Conservation (phyloP, 1,284 basidiomycete genomes). For the Ganoderma lucidum region DNA sequence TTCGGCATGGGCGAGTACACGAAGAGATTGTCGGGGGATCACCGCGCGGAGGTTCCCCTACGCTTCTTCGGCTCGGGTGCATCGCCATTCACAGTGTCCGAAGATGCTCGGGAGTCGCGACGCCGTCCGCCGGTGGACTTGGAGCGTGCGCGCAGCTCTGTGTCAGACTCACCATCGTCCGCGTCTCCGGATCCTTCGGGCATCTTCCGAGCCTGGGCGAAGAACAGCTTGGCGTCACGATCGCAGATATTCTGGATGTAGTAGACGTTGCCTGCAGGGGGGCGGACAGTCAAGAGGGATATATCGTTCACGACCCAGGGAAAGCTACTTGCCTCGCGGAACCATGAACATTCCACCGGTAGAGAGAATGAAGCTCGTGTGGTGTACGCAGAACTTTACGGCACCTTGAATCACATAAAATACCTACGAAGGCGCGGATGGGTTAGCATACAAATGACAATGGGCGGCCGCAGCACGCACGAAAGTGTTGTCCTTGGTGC, state of each 20-base stretch:
- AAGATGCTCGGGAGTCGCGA: conserved; percentile 29
- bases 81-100: conserved; percentile 31
- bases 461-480: conserved; percentile 58
- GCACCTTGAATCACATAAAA: conserved; percentile 92
- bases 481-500: conserved; percentile 94
- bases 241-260: conserved; percentile 88
- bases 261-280: conserved; percentile 83
- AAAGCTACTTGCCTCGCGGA: conserved; percentile 74
- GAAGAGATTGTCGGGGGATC: not conserved
- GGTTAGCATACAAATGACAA: not conserved
- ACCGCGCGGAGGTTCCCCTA: conserved; percentile 26
- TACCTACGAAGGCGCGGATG: conserved; percentile 56
- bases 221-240: conserved; percentile 87
- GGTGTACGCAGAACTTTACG: conserved; percentile 85
- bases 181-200: conserved; percentile 36
- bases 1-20: not conserved
- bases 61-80: conserved; percentile 27
- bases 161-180: conserved; percentile 26
- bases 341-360: conserved; percentile 91
- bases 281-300: not conserved
- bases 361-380: conserved; percentile 79
- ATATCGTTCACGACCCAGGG: not conserved
- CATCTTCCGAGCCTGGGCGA: conserved; percentile 90
- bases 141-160: conserved; percentile 26
- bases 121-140: conserved; percentile 16